Evolutionary conservation across 2,329 filamentous ascomycete species (phyloP).

Genomic region (Neurospora sp.): DNA sequence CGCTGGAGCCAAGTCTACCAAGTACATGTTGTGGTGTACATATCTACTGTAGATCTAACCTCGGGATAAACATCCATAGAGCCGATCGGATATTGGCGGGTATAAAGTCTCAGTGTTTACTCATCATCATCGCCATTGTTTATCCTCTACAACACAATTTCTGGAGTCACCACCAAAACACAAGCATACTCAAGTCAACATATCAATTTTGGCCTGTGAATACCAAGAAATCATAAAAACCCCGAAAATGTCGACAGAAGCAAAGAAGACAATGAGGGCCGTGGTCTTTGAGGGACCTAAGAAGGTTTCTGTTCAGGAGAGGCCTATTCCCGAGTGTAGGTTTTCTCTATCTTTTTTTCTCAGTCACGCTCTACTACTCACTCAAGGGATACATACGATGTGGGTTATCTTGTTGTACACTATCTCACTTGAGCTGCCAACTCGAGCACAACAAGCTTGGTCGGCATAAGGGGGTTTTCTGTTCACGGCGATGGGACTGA

Average conservation of each 20-base stretch:
- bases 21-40: neutral
- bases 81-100: neutral
- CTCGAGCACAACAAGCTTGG: too few species aligned
- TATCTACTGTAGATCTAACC: neutral
- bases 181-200: neutral
- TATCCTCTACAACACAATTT: neutral
- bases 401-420: too few species aligned
- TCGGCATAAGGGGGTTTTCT: too few species aligned
- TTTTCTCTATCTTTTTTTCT: neutral
- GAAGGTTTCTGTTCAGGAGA: conserved; percentile 66
- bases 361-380: too few species aligned
- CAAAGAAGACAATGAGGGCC: conserved; percentile 62
- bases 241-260: conserved; percentile 19
- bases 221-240: neutral
- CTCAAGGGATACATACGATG: too few species aligned
- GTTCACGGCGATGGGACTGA: too few species aligned
- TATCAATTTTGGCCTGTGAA: neutral
- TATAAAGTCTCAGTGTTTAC: too few species aligned
- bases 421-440: too few species aligned
- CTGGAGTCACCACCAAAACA: neutral
- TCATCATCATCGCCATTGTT: neutral
- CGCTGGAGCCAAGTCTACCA: neutral
- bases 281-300: conserved; percentile 76
- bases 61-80: neutral
- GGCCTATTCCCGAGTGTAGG: conserved; percentile 60